These are phyloP conservation scores for Clarireedia monteithiana DNA, from an alignment of 2,329 filamentous ascomycete species.

Conservation along the genomic window DNA sequence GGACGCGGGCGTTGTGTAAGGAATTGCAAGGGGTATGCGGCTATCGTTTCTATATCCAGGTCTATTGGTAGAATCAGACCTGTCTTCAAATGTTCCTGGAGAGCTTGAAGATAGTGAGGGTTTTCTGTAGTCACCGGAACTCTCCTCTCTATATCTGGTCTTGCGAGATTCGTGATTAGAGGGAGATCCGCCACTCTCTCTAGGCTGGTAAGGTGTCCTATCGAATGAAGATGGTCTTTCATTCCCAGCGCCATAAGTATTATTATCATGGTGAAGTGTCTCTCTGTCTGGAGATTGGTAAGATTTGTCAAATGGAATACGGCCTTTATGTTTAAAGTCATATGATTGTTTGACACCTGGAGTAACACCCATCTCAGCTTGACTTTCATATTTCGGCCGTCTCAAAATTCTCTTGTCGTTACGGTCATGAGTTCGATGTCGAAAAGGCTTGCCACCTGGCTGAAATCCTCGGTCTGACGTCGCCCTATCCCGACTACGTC, in stretches of 20 bases:
- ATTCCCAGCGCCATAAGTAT: background rate
- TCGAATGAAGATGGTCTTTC: background rate
- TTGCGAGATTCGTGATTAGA: background rate
- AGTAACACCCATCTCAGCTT: background rate
- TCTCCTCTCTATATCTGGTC: background rate
- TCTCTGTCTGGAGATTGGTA: background rate
- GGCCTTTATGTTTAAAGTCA: background rate
- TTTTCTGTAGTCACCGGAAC: background rate
- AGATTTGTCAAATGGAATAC: background rate
- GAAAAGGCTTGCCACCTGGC: background rate
- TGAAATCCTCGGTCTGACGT: background rate
- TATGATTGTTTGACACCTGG: background rate
- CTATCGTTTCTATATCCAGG: constrained; percentile 14
- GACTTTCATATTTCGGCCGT: background rate
- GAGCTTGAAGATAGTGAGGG: background rate
- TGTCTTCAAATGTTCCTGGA: background rate
- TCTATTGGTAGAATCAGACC: background rate
- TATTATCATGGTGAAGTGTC: too few relatives aligned
- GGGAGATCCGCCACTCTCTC: background rate
- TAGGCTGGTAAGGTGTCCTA: background rate
- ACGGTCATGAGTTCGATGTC: background rate
- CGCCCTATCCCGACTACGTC: background rate
- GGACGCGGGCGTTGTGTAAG: constrained; percentile 77
- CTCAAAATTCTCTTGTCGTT: background rate
- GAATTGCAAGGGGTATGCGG: constrained; percentile 36